Evolutionary conservation across 768 basidiomycete genomes (phyloP), one percentile per base, ranked within the genome.

Genomic region (Myochromella boudieri): DNA sequence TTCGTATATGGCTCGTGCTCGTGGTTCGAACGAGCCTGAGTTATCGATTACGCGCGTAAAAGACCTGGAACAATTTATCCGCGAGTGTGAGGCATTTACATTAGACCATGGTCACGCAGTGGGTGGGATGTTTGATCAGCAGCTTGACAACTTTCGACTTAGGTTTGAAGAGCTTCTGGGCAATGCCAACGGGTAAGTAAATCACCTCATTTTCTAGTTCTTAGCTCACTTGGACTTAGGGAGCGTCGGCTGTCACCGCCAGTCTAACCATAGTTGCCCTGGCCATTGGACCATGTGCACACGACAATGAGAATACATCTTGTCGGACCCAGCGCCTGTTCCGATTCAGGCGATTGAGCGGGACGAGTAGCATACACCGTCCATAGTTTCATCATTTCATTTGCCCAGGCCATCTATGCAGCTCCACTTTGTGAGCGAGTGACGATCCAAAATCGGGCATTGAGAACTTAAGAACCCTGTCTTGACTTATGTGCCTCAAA

Each of bases 1-100:
- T 14, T 83, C 85, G 1, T 89, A 84, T 61, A 71, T 90, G 20
- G 87, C 87, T 3, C 79, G 82, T 10, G 73, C 77, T 20, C 78
- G 85, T 21, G 84, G 85, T 9, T 81, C 84, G 0, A 77, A 78
- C 28, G 87, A 89, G 54, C 87, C 87, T 1, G 84, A 88, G 50
- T 42, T 74, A n/a, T 85, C 84, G 0, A 68, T 72, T 24, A 60
- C 67, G 3, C 76, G 79, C 9, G 70, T 70, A 3, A 80, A 82
- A 51, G 82, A 84, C 47, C 69, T 89, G 1, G 81, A 86, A 18
- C 75, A 81, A 17, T 90, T 81, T 53, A 66, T 88, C 20, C 81
- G 87, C 21, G 82, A 87, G 52, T 71, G 72, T 29, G 58, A 72
- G 34, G 77, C 79, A 2, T 85, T 83, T 53, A 55, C 71, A 41